phyloP scores from a whole-genome alignment of 2,329 filamentous ascomycete species.

The Aureobasidium leucospermi region DNA sequence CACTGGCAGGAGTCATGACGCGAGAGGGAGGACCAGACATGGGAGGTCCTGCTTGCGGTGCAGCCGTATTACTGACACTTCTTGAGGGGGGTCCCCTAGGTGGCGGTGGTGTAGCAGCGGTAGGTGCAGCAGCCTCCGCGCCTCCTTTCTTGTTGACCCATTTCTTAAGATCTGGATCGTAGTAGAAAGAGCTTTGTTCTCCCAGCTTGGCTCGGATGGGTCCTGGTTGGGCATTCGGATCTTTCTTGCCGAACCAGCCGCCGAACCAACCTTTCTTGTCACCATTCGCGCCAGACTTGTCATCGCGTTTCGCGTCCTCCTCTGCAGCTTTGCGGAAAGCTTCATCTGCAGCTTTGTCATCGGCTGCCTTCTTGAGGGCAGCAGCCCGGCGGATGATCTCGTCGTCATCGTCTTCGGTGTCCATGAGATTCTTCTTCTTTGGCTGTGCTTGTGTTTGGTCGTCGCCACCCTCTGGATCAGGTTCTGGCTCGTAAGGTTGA shows the following conservation, averaged over 20 bases:
- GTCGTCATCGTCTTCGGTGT: constrained; percentile 65
- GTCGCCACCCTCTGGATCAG: constrained; percentile 41
- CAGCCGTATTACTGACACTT: constrained; percentile 16
- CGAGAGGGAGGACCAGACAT: constrained; percentile 23
- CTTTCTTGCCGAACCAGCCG: constrained; percentile 73
- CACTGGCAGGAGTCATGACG: constrained; percentile 18
- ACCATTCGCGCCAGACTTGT: constrained; percentile 42
- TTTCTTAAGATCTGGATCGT: constrained; percentile 90
- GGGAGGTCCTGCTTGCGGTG: constrained; percentile 6
- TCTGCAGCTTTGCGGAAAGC: constrained; percentile 78
- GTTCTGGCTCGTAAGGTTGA: constrained; percentile 44
- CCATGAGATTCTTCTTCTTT: constrained; percentile 73
- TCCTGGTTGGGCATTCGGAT: constrained; percentile 53
- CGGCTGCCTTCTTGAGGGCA: constrained; percentile 36
- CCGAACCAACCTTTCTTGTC: constrained; percentile 65
- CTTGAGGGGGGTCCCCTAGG: constrained; percentile 53
- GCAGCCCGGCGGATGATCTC: constrained; percentile 49
- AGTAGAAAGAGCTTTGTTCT: constrained; percentile 87
- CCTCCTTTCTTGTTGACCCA: constrained; percentile 95
- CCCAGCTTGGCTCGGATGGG: constrained; percentile 91
- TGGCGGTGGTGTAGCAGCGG: constrained; percentile 63
- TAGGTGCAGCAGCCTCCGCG: constrained; percentile 52
- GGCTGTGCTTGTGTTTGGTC: constrained; percentile 39
- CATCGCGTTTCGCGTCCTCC: constrained; percentile 57
- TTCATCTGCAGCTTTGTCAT: constrained; percentile 73